Evolutionary conservation across 1,139 yeast species (phyloP).

Genomic region (Debaryomycetaceae sp.): DNA sequence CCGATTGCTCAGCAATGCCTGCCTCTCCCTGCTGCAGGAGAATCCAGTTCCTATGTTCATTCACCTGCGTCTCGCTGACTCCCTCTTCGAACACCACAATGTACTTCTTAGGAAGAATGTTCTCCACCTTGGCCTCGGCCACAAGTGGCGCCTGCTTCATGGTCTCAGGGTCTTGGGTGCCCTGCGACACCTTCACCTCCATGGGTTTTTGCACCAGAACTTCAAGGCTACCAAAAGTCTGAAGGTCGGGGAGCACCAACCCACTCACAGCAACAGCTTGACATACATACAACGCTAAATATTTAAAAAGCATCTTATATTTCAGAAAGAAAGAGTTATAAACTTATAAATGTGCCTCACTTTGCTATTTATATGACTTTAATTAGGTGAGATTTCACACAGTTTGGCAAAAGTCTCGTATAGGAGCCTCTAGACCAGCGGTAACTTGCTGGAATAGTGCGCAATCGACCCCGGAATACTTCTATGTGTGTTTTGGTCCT

Average conservation of each 20-base stretch:
- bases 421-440: too few relatives aligned
- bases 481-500: too few relatives aligned
- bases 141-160: conserved; percentile 1
- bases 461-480: too few relatives aligned
- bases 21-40: conserved; percentile 7
- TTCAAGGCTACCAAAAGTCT: conserved; percentile 2
- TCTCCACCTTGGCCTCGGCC: neutral
- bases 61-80: conserved; percentile 14
- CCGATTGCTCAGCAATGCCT: conserved; percentile 2
- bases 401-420: too few relatives aligned
- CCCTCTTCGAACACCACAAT: conserved; percentile 34
- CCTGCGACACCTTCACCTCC: neutral
- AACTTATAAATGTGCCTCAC: neutral
- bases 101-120: conserved; percentile 47
- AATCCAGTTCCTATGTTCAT: conserved; percentile 3
- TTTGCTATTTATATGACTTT: neutral
- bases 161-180: neutral
- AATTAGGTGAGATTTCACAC: too few relatives aligned
- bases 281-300: neutral
- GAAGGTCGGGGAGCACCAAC: conserved; percentile 4
- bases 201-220: neutral
- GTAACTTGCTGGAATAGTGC: too few relatives aligned
- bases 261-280: conserved; percentile 1
- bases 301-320: neutral
- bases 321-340: neutral